phyloP scores from a whole-genome alignment of 805 yeast genomes.

The Suhomyces faveliae region DNA sequence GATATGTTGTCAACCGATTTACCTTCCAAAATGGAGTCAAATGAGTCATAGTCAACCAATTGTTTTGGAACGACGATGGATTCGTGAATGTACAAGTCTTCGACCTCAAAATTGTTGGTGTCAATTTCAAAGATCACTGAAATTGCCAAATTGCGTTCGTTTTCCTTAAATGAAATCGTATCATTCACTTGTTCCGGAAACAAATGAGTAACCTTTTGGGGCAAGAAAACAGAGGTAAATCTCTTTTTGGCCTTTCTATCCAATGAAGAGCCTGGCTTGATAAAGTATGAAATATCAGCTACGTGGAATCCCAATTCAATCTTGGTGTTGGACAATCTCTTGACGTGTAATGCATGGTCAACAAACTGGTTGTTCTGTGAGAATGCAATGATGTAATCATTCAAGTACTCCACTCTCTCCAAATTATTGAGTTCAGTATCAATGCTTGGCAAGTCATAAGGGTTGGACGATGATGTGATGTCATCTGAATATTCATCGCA shows the following conservation, averaged over 20 bases:
- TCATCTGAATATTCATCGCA: slow-evolving; percentile 74
- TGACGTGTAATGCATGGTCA: slow-evolving; percentile 84
- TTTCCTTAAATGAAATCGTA: slow-evolving; percentile 58
- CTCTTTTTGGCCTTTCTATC: slow-evolving; percentile 91
- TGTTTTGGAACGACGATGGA: slow-evolving; percentile 65
- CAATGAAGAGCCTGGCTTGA: slow-evolving; percentile 69
- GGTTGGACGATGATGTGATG: slow-evolving; percentile 19
- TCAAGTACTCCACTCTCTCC: slow-evolving; percentile 51
- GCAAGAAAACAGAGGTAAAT: slow-evolving; percentile 83
- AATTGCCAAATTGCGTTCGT: slow-evolving; percentile 61
- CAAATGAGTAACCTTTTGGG: slow-evolving; percentile 68
- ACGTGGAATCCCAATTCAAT: slow-evolving; percentile 86
- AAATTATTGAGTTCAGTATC: slow-evolving; percentile 35
- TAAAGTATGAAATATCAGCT: slow-evolving; percentile 70
- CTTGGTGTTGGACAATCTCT: slow-evolving; percentile 53
- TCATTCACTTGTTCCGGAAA: slow-evolving; percentile 67
- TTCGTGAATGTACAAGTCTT: slow-evolving; percentile 75
- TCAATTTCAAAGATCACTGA: slow-evolving; percentile 82
- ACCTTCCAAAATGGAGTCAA: slow-evolving; percentile 50
- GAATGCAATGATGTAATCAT: slow-evolving; percentile 64
- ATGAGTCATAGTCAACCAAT: slow-evolving; percentile 51
- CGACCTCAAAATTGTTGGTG: slow-evolving; percentile 65
- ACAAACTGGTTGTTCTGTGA: slow-evolving; percentile 56
- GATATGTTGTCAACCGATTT: slow-evolving; percentile 28
- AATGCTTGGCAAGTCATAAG: slow-evolving; percentile 41